Base-by-base conservation (phyloP, 208 protist species). In the Leishmania arabica region DNA sequence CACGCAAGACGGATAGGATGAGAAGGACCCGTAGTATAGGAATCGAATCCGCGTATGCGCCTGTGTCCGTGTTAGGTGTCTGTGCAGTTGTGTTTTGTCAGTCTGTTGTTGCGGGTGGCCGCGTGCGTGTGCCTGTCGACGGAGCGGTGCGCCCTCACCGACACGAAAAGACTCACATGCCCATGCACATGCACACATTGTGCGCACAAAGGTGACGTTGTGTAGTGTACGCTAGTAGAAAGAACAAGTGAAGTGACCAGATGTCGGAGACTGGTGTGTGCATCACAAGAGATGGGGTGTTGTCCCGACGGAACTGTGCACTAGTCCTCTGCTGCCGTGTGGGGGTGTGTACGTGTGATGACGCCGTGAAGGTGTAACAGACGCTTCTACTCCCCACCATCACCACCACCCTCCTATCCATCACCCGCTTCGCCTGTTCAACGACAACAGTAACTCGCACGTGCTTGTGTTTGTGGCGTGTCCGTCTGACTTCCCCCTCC, bases 11-110 rank as follows among this genome's bases (percentile, higher is more conserved):
- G 45, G 21, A 53, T 60, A 65, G 21, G 45, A 21, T 65, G 73
- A 45, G 72, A 34, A 31, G n/a, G n/a, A 27, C 31, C 60, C 7
- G 72, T 76, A 76, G 72, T 76, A 19, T 76, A 42, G 72, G 72
- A 64, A 76, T 76, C 31, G 21, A 42, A 76, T 76, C 51, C 27
- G 72, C 51, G 51, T 31, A 62, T 27, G 53, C 60, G 31, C 31
- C 45, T 56, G 47, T 15, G 19, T 11, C 21, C 49, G n/a, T 64
- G 72, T 37, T 54, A 17, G 24, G 45, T n/a, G 45, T 6, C 69
- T 73, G 69, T 31, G 47, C n/a, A 9, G 45, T 21, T 34, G 0
- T 73, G 17, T 54, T 17, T 7, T 37, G 69, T n/a, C 5, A 51
- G 15, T 51, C 42, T 34, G 21, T 54, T 31, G 21, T 1, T 54